Evolutionary conservation across 2,329 filamentous ascomycete species (phyloP), one percentile per base, ranked within the genome.

Genomic region (Calonectria hawksworthii): DNA sequence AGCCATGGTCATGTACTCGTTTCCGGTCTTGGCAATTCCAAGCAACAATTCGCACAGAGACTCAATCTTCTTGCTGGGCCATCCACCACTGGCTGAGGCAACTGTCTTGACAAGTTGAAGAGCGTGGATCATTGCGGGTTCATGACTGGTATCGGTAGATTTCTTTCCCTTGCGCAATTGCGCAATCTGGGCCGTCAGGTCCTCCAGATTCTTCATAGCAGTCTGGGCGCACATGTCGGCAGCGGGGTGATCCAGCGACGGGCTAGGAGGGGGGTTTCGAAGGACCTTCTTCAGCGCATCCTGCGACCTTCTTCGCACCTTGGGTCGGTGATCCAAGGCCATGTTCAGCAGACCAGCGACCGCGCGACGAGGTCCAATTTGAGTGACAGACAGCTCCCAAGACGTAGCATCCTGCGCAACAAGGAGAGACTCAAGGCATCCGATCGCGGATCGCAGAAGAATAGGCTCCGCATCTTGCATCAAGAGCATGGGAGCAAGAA

Each of bases 11-110:
- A 99, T 93, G 84, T 96, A 98, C 83, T 99, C 96, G 84, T 98
- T 98, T 84, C 93, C 97, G 11, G 94, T 96, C 82, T 93, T 93
- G 36, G 96, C 96, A 75, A 99, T 98, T 78, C 93, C 93, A 79
- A 99, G 91, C 73, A 99, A 87, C 69, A 98, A 87, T 85, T 99
- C 96, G 84, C 96, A 98, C 41, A 99, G 88, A 3, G 94, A 89
- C 86, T 99, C 97, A 70, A 98, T 98, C 86, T 98, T 98, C 87
- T 94, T 95, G 87, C 94, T 98, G 0, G 97, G 97, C 97, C 97
- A 99, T 66, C 97, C 97, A 51, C 95, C 95, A 73, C 95, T 96
- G 7, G 95, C 95, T 4, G 91, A 90, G 0, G 97, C 96, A 74
- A 99, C 92, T 0, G 95, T 94, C 89, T 98, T 98, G 77, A 98